Base-by-base conservation (phyloP, 441 rosid genomes). In the Gossypium trilobum region DNA sequence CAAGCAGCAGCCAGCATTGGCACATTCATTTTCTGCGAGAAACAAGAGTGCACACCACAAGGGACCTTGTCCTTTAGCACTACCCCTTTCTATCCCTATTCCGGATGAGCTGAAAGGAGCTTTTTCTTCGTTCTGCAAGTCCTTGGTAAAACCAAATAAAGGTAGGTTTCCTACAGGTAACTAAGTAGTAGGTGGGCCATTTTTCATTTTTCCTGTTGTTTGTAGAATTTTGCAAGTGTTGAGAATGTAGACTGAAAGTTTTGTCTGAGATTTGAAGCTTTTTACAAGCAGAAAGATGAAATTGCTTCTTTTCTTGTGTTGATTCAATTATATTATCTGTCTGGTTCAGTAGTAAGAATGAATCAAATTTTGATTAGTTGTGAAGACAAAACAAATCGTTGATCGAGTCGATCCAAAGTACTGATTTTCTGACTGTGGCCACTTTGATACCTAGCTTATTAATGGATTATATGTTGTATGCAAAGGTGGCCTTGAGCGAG, bases 1-100 rank as follows among this genome's bases (percentile, higher is more conserved):
- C 89, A 89, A 85, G 82, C 87, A 86, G 78, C 93, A 88, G 78
- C 82, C 90, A 29, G 97, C 97, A n/a, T 68, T 93, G 70, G 97
- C 97, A 71, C 91, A 84, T 74, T 71, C 95, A 19, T 68, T 80
- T 71, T 72, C 85, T 16, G 25, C 9, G 54, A 78, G 78, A 74
- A 80, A 73, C 76, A 78, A 67, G 56, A 78, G 23, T 1, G 2
- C 6, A 23, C 48, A 39, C 63, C 27, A 71, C 44, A 72, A 70
- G 23, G 57, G 31, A 50, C 83, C 84, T 1, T 72, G 10, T 67
- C 77, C 82, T 14, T 66, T 85, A 72, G 88, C 87, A 7, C 78
- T 93, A 29, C 91, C 93, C 20, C 86, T 89, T 69, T 78, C 87
- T 2, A 56, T 88, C 10, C 85, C 92, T 64, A 87, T 89, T 56